These are phyloP conservation scores for Aegilops sharonensis DNA, from an alignment of 176 grass and related monocot species.

Conservation along the genomic window DNA sequence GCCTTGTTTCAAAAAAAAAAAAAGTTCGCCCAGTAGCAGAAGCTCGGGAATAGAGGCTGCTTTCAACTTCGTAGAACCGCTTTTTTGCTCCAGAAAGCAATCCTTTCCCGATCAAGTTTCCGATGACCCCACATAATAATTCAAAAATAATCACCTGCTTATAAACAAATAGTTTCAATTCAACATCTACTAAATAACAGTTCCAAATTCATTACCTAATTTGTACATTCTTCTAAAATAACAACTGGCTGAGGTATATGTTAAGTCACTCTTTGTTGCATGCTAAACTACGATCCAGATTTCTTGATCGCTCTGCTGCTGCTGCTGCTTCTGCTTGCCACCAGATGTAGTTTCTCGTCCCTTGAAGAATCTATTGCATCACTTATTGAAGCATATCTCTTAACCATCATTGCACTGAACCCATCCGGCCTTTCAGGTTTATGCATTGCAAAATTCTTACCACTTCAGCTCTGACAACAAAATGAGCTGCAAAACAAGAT, in stretches of 20 bases:
- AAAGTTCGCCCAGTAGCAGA: too few relatives aligned
- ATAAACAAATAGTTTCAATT: neutral
- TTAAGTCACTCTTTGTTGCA: constrained; percentile 6
- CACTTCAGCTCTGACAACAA: constrained; percentile 64
- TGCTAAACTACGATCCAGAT: constrained; percentile 17
- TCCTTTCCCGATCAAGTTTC: too few relatives aligned
- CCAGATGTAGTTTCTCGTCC: neutral
- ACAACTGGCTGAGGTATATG: neutral
- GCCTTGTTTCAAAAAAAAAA: too few relatives aligned
- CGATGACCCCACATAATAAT: too few relatives aligned
- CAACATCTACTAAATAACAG: constrained; percentile 15
- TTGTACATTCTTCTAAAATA: constrained; percentile 42
- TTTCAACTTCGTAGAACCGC: too few relatives aligned
- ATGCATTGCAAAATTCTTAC: constrained; percentile 40
- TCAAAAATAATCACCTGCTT: constrained; percentile 7
- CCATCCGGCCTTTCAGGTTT: constrained; percentile 24
- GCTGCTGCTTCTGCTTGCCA: neutral
- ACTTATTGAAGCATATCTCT: constrained; percentile 9
- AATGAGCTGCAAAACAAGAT: constrained; percentile 77
- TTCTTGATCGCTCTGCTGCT: constrained; percentile 13
- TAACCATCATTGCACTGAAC: constrained; percentile 11
- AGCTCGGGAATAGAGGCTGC: too few relatives aligned
- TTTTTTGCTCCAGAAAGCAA: too few relatives aligned
- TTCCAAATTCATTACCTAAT: constrained; percentile 27
- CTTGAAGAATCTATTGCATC: constrained; percentile 14